These are phyloP conservation scores for Miscanthus lutarioriparius DNA, from an alignment of 176 grass and related monocot genomes.

Conservation along the genomic window DNA sequence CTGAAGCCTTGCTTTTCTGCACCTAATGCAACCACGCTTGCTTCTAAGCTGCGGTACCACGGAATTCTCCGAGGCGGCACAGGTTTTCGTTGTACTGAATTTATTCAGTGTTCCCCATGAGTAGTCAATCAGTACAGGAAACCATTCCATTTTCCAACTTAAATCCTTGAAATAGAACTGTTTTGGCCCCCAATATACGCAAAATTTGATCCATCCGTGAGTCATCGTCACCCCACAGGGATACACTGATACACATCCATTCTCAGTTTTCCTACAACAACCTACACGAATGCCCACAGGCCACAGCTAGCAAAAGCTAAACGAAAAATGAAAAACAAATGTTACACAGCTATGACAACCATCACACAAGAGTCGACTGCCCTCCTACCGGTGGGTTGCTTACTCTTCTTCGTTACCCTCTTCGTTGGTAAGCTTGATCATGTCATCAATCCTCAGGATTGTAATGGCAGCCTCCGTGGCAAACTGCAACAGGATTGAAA, in stretches of 20 bases:
- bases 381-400: background rate
- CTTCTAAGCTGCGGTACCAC: background rate
- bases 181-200: background rate
- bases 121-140: background rate
- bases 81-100: background rate
- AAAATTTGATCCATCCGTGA: background rate
- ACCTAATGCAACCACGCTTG: no score
- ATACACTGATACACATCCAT: background rate
- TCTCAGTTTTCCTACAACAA: background rate
- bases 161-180: background rate
- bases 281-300: background rate
- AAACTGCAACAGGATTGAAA: constrained; percentile 44
- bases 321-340: background rate
- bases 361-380: background rate
- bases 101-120: background rate
- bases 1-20: no score
- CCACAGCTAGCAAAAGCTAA: background rate
- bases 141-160: background rate
- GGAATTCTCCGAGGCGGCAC: background rate
- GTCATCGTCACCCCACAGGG: background rate
- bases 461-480: constrained; percentile 94
- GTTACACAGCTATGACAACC: constrained; percentile 5
- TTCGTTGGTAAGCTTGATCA: constrained; percentile 91
- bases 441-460: constrained; percentile 92
- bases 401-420: constrained; percentile 69